Base-by-base conservation (phyloP, 768 basidiomycete species). In the Clathrus columnatus region DNA sequence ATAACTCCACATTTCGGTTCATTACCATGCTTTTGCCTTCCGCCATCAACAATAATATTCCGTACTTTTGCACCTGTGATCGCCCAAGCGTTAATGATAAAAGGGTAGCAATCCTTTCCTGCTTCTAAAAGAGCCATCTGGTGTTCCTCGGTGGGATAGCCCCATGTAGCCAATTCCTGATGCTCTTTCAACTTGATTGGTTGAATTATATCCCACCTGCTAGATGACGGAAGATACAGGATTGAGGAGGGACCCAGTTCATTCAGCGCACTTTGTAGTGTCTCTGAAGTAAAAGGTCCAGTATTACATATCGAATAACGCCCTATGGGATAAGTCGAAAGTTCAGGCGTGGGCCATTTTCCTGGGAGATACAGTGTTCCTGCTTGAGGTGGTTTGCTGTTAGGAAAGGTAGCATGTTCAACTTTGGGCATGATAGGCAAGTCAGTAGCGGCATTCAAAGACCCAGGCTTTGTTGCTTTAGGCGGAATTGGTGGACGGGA, bases 151-250 rank as follows among this genome's bases (percentile, higher is more conserved):
- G 45, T 59, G 17, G 63, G 63, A 32, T 64, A 64, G 3, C 60
- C 63, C 50, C 50, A 47, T 11, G 63, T 64, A 20, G 63, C 63
- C 16, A 64, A 42, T 43, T 64, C 63, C 47, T 64, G 63, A 29
- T 59, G 51, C 6, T 60, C 51, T 18, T 52, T 30, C 11, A 64
- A 44, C 27, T 42, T 29, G 44, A 64, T 55, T 27, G 63, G 51
- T 4, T 45, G 28, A 16, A 21, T 29, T 27, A 64, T 57, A 23
- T 36, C 24, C 63, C 63, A 64, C 11, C 48, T 51, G 5, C 60
- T 50, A 10, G 58, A 27, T 7, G 30, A 28, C 16, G 62, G 63
- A 30, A 64, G 62, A 42, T 64, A 64, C 7, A 64, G 21, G 4
- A 60, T 64, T 20, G 58, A 53, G 17, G 57, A 29, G 23, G 62